Evolutionary conservation across 139 green algal genomes (phyloP).

Genomic region (Mychonastes homosphaera): DNA sequence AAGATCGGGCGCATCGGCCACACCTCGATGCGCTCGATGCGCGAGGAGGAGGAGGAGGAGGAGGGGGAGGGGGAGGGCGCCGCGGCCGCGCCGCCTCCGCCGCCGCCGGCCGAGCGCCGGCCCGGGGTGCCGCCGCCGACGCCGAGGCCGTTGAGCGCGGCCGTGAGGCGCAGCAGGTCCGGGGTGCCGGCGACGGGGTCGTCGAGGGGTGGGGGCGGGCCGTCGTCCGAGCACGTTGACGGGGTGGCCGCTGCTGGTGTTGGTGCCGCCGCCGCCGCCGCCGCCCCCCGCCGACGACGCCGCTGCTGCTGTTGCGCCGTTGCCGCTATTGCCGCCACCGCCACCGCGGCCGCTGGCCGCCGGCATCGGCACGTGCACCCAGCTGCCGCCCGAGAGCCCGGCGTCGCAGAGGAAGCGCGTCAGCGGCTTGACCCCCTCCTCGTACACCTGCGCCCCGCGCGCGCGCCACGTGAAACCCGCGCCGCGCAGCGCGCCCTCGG

Average conservation of each 20-base stretch:
- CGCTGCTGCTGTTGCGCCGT: background rate
- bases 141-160: background rate
- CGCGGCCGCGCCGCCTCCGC: background rate
- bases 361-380: constrained; percentile 31
- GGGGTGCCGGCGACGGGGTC: background rate
- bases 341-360: background rate
- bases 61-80: constrained; percentile 20
- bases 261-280: too few species aligned
- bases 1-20: constrained; percentile 37
- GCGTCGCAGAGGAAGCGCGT: constrained; percentile 60
- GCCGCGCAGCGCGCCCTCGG: background rate
- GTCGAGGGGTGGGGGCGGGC: too few species aligned
- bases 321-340: background rate
- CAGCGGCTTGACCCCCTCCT: constrained; percentile 35
- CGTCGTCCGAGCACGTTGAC: too few species aligned
- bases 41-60: constrained; percentile 26
- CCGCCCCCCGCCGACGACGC: background rate
- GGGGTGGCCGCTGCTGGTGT: background rate
- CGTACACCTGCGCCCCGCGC: background rate
- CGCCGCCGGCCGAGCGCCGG: background rate
- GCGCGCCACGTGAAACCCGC: background rate
- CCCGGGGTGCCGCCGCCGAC: background rate
- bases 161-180: too few species aligned
- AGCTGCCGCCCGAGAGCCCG: constrained; percentile 42
- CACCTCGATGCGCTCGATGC: constrained; percentile 22